phyloP scores from a whole-genome alignment of 2,329 filamentous ascomycete genomes.

The Scolecobasidium constrictum region DNA sequence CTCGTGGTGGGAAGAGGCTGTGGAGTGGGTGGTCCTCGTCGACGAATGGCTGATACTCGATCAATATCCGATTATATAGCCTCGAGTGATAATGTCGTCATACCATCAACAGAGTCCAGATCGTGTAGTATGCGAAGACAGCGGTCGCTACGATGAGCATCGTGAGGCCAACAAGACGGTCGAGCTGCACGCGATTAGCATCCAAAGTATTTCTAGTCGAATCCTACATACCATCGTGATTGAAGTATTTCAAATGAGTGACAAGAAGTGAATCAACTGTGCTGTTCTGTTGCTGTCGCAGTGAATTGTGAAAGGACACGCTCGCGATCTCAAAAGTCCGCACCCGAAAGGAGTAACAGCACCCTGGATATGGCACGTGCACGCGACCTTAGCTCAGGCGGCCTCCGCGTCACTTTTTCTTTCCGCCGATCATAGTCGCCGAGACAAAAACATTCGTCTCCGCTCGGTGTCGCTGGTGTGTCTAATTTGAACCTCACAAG shows the following conservation, averaged over 20 bases:
- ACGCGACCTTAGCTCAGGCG: neutral
- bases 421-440: neutral
- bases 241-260: slow-evolving; percentile 3
- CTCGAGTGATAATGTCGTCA: slow-evolving; percentile 14
- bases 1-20: slow-evolving; percentile 88
- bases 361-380: neutral
- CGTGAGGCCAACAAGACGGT: slow-evolving; percentile 69
- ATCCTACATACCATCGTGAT: slow-evolving; percentile 5
- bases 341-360: neutral
- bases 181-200: slow-evolving; percentile 51
- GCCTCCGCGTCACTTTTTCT: neutral
- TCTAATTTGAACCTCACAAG: no score
- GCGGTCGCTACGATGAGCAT: slow-evolving; percentile 65
- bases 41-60: slow-evolving; percentile 69
- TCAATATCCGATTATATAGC: no score
- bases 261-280: slow-evolving; percentile 2
- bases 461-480: no score
- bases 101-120: slow-evolving; percentile 98
- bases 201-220: neutral
- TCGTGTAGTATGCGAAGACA: slow-evolving; percentile 84
- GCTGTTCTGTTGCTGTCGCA: neutral
- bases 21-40: slow-evolving; percentile 90
- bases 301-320: neutral
- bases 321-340: neutral
- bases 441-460: neutral